These are phyloP conservation scores for Diddensiella caesifluorescens DNA, from an alignment of 805 yeast species.

Conservation along the genomic window DNA sequence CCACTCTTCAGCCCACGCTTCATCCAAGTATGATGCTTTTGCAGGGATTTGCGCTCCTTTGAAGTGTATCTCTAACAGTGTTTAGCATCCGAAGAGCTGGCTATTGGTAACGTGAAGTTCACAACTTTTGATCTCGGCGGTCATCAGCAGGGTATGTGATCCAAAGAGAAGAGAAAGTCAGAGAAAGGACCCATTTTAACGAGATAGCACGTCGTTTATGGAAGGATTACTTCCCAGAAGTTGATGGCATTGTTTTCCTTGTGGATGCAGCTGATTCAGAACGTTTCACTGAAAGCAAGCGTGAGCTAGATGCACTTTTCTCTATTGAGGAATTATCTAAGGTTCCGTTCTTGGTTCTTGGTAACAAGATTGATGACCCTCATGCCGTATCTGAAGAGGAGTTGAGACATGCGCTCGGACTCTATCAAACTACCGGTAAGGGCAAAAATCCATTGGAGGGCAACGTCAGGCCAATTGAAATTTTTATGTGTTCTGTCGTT, in stretches of 20 bases:
- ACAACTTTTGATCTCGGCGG: conserved; percentile 99
- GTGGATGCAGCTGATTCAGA: conserved; percentile 97
- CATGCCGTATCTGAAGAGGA: conserved; percentile 94
- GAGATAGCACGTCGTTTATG: conserved; percentile 85
- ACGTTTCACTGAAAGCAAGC: conserved; percentile 90
- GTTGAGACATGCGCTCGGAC: conserved; percentile 82
- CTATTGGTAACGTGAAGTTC: conserved; percentile 93
- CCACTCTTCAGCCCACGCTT: conserved; percentile 94
- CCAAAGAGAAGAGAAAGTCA: neutral
- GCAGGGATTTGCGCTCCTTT: neutral
- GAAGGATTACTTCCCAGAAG: conserved; percentile 99
- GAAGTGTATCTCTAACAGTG: neutral
- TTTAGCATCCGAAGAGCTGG: conserved; percentile 86
- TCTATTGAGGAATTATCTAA: conserved; percentile 83
- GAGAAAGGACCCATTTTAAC: neutral
- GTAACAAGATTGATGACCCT: conserved; percentile 94
- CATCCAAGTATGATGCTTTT: conserved; percentile 74
- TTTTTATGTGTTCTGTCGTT: conserved; percentile 95
- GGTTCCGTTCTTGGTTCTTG: conserved; percentile 91
- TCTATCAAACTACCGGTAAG: conserved; percentile 87
- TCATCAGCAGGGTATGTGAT: conserved; percentile 58
- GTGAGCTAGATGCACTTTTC: conserved; percentile 88
- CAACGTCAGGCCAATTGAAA: conserved; percentile 84
- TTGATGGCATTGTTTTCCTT: conserved; percentile 90
- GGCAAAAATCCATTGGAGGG: conserved; percentile 63